These are phyloP conservation scores for Camellia lanceoleosa DNA, from an alignment of 148 eudicot species.

Conservation along the genomic window DNA sequence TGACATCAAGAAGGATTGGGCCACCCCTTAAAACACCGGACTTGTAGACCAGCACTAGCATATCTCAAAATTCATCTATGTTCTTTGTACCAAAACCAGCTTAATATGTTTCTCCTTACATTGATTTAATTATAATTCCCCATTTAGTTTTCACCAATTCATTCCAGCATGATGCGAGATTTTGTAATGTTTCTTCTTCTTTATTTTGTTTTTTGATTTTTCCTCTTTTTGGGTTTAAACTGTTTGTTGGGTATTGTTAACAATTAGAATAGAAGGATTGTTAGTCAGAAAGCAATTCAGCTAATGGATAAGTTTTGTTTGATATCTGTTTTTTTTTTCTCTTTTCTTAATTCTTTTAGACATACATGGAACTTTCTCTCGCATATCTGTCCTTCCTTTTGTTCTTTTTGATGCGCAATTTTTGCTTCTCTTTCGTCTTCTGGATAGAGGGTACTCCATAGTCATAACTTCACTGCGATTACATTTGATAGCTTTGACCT, in stretches of 20 bases:
- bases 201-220: not conserved
- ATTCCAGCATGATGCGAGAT: slow-evolving; percentile 9
- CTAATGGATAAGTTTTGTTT: not conserved
- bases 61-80: not conserved
- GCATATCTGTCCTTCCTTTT: not conserved
- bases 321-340: not conserved
- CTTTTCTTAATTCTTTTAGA: not conserved
- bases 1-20: slow-evolving; percentile 32
- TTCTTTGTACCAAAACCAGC: not conserved
- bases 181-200: not conserved
- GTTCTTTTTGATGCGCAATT: not conserved
- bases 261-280: not conserved
- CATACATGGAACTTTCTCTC: not conserved
- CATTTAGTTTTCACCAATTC: not conserved
- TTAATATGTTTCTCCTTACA: not conserved
- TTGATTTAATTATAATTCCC: not conserved
- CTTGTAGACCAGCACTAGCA: not conserved
- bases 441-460: not conserved
- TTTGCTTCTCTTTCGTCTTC: not conserved
- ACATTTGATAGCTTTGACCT: not conserved
- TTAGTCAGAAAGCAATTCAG: not conserved
- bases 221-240: not conserved
- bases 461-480: too few relatives aligned
- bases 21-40: not conserved
- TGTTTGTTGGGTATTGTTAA: not conserved